Base-by-base conservation (phyloP, 768 basidiomycete species). In the Termitomyces sp. region DNA sequence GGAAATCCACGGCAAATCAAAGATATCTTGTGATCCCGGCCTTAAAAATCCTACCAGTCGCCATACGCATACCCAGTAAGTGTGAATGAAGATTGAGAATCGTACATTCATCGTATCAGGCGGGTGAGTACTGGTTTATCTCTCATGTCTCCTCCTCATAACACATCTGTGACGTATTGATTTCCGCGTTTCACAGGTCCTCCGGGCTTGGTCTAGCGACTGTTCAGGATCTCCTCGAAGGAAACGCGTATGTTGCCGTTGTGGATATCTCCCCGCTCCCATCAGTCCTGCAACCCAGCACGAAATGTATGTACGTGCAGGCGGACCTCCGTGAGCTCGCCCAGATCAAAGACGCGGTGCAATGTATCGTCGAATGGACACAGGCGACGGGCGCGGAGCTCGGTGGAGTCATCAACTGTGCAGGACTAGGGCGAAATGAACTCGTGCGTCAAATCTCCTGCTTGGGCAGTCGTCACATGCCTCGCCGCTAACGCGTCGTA, bases 321-420 rank as follows among this genome's bases (percentile, higher is more conserved):
- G 73, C 71, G 2, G 79, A 82, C 59, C 74, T 81, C 49, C 73
- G 72, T 3, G 57, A 71, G 16, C 59, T 75, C 27, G 53, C 59
- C 4, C 68, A 78, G 60, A 70, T 80, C 41, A 64, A 74, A 48
- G 59, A 62, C 5, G 76, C 77, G 5, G 74, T 82, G 18, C 67
- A 73, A 14, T 59, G 62, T 29, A 74, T 71, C 2, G 69, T 76
- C 0, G 66, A 67, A 44, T 82, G 79, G 80, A 65, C 73, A 2
- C 61, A 68, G 26, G 69, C 70, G 46, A 79, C 78, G 0, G 70
- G 71, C 5, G 76, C 78, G 7, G 65, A 69, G 27, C 68, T 85
- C n/a, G 84, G 83, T 6, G 84, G 85, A 9, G 79, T 85, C 4
- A 75, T 86, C 9, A 82, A 83, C 63, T 79, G 79, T 59, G 84